Base-by-base conservation (phyloP, 1,284 basidiomycete species). In the Trametes versicolor region DNA sequence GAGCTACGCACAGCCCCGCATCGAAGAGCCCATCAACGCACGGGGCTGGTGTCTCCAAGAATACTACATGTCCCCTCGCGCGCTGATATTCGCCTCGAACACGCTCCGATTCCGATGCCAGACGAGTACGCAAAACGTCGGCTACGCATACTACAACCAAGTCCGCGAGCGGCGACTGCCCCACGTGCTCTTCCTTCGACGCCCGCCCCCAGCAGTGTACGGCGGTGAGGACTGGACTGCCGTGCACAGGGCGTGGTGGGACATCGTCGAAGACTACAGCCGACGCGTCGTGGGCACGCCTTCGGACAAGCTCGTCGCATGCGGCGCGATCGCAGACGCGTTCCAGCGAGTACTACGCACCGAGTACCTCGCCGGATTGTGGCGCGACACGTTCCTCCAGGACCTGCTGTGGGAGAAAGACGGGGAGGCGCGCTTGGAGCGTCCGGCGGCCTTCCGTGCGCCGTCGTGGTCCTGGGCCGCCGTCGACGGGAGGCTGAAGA, bases 1-100 rank as follows among this genome's bases (percentile, higher is more conserved):
- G 27, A 5, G 13, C 23, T 13, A 17, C 10, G 9, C 27, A 36
- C 32, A 51, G 29, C 27, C 50, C 34, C 6, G 27, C 50, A 1
- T 12, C 9, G n/a, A 32, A 32, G 50, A 64, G 54, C 58, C 65
- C 8, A 55, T 69, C 37, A 58, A 49, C 51, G 29, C 58, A 25
- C 65, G 65, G 13, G 68, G 60, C 3, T 69, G 68, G 68, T 69
- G 68, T 52, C 49, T 69, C 23, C 51, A 64, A 25, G 65, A 69
- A 54, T 53, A 53, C 36, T 50, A 66, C 10, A 58, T 69, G 36
- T 66, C 68, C 4, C 48, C 65, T 6, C 60, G 68, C 21, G 50
- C 63, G 32, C 61, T 69, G 32, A 48, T 67, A 17, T 69, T 63
- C 29, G 53, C 68, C 5, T 64, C 68, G 4, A 53, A 67, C 17